Evolutionary conservation across 2,329 filamentous ascomycete species (phyloP).

Genomic region (Alternaria infectoria): DNA sequence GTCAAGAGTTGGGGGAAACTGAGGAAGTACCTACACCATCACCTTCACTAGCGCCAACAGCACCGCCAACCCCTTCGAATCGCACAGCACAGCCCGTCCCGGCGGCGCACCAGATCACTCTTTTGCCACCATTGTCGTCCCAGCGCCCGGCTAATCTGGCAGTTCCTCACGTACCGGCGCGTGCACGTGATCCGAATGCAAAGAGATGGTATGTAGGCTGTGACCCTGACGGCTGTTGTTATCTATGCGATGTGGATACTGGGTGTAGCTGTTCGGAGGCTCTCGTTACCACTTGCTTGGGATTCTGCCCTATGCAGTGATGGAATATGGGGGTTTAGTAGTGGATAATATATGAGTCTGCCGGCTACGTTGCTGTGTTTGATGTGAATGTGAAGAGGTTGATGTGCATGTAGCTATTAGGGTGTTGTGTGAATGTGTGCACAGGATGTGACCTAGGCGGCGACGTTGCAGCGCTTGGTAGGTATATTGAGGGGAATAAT

Average conservation of each 20-base stretch:
- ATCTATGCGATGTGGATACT: background rate
- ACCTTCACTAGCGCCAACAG: background rate
- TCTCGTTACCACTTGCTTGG: background rate
- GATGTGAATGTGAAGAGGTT: background rate
- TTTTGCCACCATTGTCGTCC: background rate
- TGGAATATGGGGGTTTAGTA: background rate
- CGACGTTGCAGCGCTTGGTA: background rate
- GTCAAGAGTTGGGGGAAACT: background rate
- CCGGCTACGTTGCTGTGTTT: background rate
- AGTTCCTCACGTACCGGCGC: background rate
- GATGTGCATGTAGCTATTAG: background rate
- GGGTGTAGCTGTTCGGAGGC: background rate
- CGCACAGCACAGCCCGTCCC: background rate
- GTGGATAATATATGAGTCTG: background rate
- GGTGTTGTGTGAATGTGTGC: background rate
- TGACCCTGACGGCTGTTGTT: background rate
- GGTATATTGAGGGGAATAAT: fast-evolving
- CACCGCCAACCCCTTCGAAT: background rate
- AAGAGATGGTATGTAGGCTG: background rate
- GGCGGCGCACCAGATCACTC: background rate
- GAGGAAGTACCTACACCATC: background rate
- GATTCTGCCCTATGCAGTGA: background rate
- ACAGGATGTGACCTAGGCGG: fast-evolving
- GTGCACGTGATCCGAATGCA: background rate
- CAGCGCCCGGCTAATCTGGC: no score